A percentile compares a stretch with the other conserved stretches of the same genome.
phyloP scores from a whole-genome alignment of 1,284 basidiomycete species.

The Cutaneotrichosporon curvatum region DNA sequence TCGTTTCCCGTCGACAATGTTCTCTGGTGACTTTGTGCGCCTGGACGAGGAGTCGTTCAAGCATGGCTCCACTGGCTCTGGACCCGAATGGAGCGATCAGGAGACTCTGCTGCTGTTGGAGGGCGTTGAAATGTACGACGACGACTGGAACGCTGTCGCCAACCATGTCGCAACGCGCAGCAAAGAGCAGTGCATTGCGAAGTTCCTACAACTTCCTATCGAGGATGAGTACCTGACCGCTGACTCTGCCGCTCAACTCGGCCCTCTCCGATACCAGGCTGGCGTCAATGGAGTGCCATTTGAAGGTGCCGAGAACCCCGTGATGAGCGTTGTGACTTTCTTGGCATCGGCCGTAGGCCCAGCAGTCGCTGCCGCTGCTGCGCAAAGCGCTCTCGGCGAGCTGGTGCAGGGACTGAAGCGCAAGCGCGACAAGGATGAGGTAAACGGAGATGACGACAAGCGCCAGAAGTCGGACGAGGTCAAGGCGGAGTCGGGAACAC shows the following conservation, averaged over 20 bases:
- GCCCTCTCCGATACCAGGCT: constrained; percentile 62
- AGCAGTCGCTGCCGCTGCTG: constrained; percentile 85
- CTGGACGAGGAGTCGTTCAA: constrained; percentile 58
- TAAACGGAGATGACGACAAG: constrained; percentile 16
- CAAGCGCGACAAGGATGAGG: constrained; percentile 46
- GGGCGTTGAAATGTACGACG: constrained; percentile 95
- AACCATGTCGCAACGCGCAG: constrained; percentile 86
- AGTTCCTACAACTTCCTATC: constrained; percentile 93
- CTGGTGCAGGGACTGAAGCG: constrained; percentile 59
- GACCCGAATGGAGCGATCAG: constrained; percentile 81
- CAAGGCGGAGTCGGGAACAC: constrained; percentile 12
- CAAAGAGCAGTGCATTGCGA: constrained; percentile 89
- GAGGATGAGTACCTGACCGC: constrained; percentile 73
- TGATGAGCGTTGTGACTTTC: constrained; percentile 97
- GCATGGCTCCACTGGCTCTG: constrained; percentile 48
- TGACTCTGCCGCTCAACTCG: constrained; percentile 52
- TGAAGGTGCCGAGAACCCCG: constrained; percentile 90
- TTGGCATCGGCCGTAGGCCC: constrained; percentile 87
- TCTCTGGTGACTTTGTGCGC: constrained; percentile 95
- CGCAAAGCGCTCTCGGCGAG: constrained; percentile 74
- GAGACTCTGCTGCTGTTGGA: constrained; percentile 84
- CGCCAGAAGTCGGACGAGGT: constrained; percentile 12
- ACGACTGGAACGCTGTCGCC: constrained; percentile 89
- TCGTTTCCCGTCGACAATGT: constrained; percentile 92
- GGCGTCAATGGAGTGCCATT: constrained; percentile 64